Conservation (phyloP, 345 rosid genomes). For the Gossypium ekmanianum region DNA sequence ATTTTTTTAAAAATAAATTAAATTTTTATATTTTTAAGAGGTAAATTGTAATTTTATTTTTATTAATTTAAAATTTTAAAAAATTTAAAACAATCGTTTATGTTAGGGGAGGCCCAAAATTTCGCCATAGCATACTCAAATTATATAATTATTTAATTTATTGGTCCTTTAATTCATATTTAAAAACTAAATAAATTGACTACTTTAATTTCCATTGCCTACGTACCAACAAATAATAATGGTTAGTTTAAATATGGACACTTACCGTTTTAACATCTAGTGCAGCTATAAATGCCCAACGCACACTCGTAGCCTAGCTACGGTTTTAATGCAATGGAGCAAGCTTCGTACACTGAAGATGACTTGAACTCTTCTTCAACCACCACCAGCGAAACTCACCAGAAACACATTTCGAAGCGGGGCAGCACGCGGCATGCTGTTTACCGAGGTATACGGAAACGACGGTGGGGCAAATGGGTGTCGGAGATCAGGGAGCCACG, state of each 20-base stretch:
- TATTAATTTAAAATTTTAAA: too few species aligned
- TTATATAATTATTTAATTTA: too few species aligned
- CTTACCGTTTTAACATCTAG: neutral
- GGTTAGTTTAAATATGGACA: slow-evolving; percentile 4
- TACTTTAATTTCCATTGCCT: too few species aligned
- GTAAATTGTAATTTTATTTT: too few species aligned
- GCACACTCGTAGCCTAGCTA: slow-evolving; percentile 12
- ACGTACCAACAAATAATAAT: too few species aligned
- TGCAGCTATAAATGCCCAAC: slow-evolving; percentile 26
- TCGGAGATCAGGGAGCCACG: slow-evolving; percentile 87
- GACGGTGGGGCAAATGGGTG: slow-evolving; percentile 94
- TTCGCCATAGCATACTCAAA: too few species aligned
- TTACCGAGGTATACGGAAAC: slow-evolving; percentile 69
- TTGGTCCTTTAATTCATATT: too few species aligned
- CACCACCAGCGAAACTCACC: neutral
- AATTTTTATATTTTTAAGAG: too few species aligned
- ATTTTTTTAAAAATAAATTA: too few species aligned
- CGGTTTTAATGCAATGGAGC: slow-evolving; percentile 42
- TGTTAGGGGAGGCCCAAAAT: too few species aligned
- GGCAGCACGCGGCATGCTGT: slow-evolving; percentile 54
- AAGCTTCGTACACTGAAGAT: slow-evolving; percentile 35
- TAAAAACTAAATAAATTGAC: too few species aligned
- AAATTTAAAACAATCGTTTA: rapidly evolving
- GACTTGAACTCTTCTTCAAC: slow-evolving; percentile 25
- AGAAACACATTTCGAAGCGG: slow-evolving; percentile 5